phyloP scores from a whole-genome alignment of 805 yeast species.

The Aciculoconidium aculeatum region DNA sequence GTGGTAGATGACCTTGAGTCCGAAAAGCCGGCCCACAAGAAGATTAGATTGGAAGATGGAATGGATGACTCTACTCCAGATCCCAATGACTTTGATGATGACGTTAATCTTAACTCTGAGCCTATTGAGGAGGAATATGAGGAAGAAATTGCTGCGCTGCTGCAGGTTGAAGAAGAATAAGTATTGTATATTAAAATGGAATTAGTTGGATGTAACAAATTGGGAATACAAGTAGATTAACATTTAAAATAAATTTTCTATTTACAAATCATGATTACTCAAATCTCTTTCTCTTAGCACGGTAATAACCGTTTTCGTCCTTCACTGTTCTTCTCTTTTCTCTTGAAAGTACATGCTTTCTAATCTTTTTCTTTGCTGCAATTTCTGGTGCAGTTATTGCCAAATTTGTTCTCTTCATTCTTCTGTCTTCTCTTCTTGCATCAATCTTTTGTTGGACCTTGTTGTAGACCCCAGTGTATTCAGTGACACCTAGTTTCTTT shows the following conservation, averaged over 20 bases:
- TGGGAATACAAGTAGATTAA: neutral
- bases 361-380: slow-evolving; percentile 72
- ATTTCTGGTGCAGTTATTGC: slow-evolving; percentile 75
- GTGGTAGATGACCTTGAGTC: slow-evolving; percentile 2
- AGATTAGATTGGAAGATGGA: slow-evolving; percentile 4
- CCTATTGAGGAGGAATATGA: slow-evolving; percentile 5
- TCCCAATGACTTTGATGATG: slow-evolving; percentile 6
- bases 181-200: neutral
- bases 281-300: slow-evolving; percentile 48
- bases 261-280: too few relatives aligned
- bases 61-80: slow-evolving; percentile 6
- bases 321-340: slow-evolving; percentile 71
- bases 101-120: slow-evolving; percentile 2
- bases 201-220: too few relatives aligned
- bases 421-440: slow-evolving; percentile 68
- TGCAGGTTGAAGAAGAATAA: slow-evolving; percentile 2
- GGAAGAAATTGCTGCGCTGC: slow-evolving; percentile 3
- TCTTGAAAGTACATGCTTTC: slow-evolving; percentile 67
- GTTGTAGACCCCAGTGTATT: slow-evolving; percentile 55
- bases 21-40: slow-evolving; percentile 3
- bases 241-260: slow-evolving; percentile 1
- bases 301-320: slow-evolving; percentile 74
- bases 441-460: slow-evolving; percentile 57
- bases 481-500: slow-evolving; percentile 62
- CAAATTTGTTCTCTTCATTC: slow-evolving; percentile 66